A percentile compares a stretch with the other conserved stretches of the same genome.
Conservation (phyloP, 2,329 filamentous ascomycete species). For the Dothidotthia symphoricarpi region DNA sequence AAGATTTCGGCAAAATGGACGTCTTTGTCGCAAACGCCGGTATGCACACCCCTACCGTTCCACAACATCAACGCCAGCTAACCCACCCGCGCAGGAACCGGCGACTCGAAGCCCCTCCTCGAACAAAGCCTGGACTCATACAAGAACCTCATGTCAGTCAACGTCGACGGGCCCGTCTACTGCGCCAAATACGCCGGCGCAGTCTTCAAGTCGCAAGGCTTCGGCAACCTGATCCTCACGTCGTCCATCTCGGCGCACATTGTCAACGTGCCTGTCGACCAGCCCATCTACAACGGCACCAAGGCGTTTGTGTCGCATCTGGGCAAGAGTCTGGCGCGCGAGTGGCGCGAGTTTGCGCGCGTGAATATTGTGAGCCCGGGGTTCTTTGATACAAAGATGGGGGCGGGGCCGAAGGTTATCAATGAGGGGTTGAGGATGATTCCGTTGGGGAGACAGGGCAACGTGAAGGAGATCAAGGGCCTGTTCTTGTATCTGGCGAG, state of each 20-base stretch:
- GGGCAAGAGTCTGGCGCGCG: slow-evolving; percentile 61
- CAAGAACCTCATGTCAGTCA: slow-evolving; percentile 62
- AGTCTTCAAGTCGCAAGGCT: slow-evolving; percentile 46
- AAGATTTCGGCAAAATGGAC: slow-evolving; percentile 67
- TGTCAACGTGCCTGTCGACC: slow-evolving; percentile 75
- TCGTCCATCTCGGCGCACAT: slow-evolving; percentile 70
- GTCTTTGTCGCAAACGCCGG: slow-evolving; percentile 68
- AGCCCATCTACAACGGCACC: slow-evolving; percentile 46
- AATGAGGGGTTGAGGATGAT: slow-evolving; percentile 70
- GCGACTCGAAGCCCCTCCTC: slow-evolving; percentile 56
- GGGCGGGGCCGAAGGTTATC: slow-evolving; percentile 61
- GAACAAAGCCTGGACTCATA: slow-evolving; percentile 62
- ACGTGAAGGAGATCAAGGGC: slow-evolving; percentile 73
- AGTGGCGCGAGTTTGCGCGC: slow-evolving; percentile 66
- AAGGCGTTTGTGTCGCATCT: slow-evolving; percentile 65
- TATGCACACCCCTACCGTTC: neutral
- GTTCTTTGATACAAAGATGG: slow-evolving; percentile 64
- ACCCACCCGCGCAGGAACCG: no score
- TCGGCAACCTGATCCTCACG: slow-evolving; percentile 63
- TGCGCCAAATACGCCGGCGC: slow-evolving; percentile 45
- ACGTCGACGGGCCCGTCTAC: slow-evolving; percentile 62
- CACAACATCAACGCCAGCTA: neutral
- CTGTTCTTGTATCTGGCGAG: slow-evolving; percentile 76
- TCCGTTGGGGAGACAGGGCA: slow-evolving; percentile 71
- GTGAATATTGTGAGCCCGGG: slow-evolving; percentile 65